phyloP scores from a whole-genome alignment of 139 green algal species.

The Chlorokybus atmophyticus region DNA sequence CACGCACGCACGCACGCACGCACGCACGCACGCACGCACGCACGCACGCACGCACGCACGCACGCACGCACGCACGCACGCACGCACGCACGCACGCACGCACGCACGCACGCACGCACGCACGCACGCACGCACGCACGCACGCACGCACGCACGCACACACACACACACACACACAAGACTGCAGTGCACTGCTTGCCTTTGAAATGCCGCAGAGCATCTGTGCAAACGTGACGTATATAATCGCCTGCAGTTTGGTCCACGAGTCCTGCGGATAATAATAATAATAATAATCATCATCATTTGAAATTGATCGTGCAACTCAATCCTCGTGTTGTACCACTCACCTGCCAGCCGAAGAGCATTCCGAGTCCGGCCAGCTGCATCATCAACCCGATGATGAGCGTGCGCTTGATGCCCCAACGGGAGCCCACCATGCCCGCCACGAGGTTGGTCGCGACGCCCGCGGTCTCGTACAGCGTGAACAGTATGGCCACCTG shows the following conservation, averaged over 20 bases:
- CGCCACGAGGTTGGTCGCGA: constrained; percentile 64
- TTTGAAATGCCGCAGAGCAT: constrained; percentile 68
- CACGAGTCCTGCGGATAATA: constrained; percentile 36
- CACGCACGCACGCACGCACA: constrained; percentile 5
- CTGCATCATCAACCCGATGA: constrained; percentile 49
- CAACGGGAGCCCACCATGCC: constrained; percentile 52
- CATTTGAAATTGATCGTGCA: no score
- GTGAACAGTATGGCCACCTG: constrained; percentile 61
- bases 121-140: constrained; percentile 9
- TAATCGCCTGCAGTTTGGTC: constrained; percentile 36
- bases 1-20: constrained; percentile 2
- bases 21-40: constrained; percentile 2
- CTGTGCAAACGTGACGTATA: constrained; percentile 56
- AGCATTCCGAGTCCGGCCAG: constrained; percentile 51
- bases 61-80: constrained; percentile 2
- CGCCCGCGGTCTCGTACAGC: constrained; percentile 63
- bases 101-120: constrained; percentile 8
- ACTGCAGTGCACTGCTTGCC: no score
- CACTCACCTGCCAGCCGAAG: constrained; percentile 68
- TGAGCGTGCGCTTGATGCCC: constrained; percentile 67
- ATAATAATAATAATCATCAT: no score
- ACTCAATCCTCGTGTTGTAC: no score
- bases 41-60: constrained; percentile 2
- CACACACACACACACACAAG: constrained; percentile 13
- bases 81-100: constrained; percentile 1